A percentile compares a stretch with the other conserved stretches of the same genome.
These are phyloP conservation scores for Apophysomyces ossiformis DNA, from an alignment of 371 early-diverging fungal genomes.

Conservation along the genomic window DNA sequence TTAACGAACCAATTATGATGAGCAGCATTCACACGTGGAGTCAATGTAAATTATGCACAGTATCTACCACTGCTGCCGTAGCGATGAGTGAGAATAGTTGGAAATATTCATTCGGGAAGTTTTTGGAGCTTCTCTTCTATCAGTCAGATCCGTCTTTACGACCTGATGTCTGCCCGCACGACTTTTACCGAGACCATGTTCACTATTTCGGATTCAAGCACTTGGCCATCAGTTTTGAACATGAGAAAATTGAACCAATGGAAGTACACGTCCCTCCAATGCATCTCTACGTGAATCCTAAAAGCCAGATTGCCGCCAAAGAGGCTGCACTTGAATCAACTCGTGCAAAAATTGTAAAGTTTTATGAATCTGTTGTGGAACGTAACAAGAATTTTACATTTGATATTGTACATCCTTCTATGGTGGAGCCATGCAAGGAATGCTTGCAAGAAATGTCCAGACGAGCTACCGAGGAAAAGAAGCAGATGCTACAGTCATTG, in stretches of 20 bases:
- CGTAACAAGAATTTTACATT: constrained; percentile 61
- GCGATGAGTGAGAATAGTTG: constrained; percentile 88
- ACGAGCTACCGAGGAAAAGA: constrained; percentile 76
- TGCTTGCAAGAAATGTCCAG: constrained; percentile 65
- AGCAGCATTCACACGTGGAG: constrained; percentile 85
- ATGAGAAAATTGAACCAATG: constrained; percentile 73
- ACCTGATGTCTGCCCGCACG: constrained; percentile 76
- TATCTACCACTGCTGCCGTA: constrained; percentile 58
- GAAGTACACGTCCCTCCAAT: constrained; percentile 86
- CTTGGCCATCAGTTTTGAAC: constrained; percentile 76
- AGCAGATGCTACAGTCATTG: constrained; percentile 75
- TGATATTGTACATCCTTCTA: constrained; percentile 68
- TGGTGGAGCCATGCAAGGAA: constrained; percentile 67
- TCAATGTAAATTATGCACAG: constrained; percentile 73
- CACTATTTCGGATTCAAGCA: constrained; percentile 78
- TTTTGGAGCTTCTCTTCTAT: constrained; percentile 88
- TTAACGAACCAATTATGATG: constrained; percentile 57
- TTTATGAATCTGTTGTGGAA: constrained; percentile 76
- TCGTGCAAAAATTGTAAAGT: constrained; percentile 59
- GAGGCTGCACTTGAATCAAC: constrained; percentile 67
- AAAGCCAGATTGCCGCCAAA: constrained; percentile 57
- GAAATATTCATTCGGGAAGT: constrained; percentile 95
- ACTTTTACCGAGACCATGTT: constrained; percentile 77
- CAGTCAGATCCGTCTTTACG: constrained; percentile 60
- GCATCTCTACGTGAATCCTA: constrained; percentile 63